Evolutionary conservation across 2,329 filamentous ascomycete genomes (phyloP).

Genomic region (Verticillium nonalfalfae): DNA sequence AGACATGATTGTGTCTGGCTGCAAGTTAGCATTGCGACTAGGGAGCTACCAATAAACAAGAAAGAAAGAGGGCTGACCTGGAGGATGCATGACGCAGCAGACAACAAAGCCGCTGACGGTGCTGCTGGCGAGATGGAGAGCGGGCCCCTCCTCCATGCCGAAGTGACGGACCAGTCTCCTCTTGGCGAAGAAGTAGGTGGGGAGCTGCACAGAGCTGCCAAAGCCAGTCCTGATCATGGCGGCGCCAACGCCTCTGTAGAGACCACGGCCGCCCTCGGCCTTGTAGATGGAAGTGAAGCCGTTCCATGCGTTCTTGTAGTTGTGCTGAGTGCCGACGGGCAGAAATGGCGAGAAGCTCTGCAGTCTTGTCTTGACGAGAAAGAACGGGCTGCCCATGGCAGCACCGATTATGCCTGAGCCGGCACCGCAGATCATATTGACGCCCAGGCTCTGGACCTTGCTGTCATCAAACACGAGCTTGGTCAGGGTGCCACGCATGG

Average conservation of each 20-base stretch:
- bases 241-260: conserved; percentile 86
- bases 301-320: conserved; percentile 80
- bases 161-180: conserved; percentile 73
- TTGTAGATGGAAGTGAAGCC: conserved; percentile 75
- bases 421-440: conserved; percentile 93
- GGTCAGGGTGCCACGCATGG: conserved; percentile 69
- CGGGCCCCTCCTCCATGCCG: conserved; percentile 84
- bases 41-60: background rate
- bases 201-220: conserved; percentile 90
- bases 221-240: conserved; percentile 96
- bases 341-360: conserved; percentile 91
- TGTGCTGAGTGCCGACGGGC: conserved; percentile 94
- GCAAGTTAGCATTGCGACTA: conserved; percentile 4
- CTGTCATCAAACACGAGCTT: conserved; percentile 64
- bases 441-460: conserved; percentile 72
- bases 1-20: conserved; percentile 88
- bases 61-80: conserved; percentile 48
- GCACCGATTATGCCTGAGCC: conserved; percentile 85
- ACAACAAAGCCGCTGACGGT: conserved; percentile 91
- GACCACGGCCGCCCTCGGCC: conserved; percentile 68
- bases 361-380: conserved; percentile 92
- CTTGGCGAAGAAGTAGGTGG: conserved; percentile 98
- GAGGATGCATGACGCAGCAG: conserved; percentile 96
- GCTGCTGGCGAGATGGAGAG: conserved; percentile 82
- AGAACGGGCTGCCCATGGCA: conserved; percentile 91